Conservation (phyloP, 805 yeast species). For the Lipomyces lipofer region DNA sequence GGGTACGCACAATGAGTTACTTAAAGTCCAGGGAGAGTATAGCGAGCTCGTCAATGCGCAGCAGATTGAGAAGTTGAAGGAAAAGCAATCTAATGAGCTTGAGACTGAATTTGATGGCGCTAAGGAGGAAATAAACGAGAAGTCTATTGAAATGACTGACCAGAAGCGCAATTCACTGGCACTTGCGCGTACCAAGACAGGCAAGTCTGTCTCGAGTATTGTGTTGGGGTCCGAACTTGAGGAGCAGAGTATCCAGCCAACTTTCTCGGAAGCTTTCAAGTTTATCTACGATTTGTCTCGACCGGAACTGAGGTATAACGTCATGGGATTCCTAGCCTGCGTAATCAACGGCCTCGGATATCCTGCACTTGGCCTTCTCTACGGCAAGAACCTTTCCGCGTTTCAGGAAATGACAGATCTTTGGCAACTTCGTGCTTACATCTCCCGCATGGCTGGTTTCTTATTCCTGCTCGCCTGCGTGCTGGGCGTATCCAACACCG, state of each 20-base stretch:
- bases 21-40: slow-evolving; percentile 33
- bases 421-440: slow-evolving; percentile 7
- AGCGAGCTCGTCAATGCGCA: slow-evolving; percentile 37
- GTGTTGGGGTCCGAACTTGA: not conserved
- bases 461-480: slow-evolving; percentile 25
- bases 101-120: slow-evolving; percentile 14
- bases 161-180: not conserved
- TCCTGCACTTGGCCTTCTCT: slow-evolving; percentile 27
- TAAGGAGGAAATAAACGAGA: slow-evolving; percentile 11
- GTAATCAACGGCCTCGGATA: slow-evolving; percentile 29
- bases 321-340: slow-evolving; percentile 22
- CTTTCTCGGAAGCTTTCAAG: slow-evolving; percentile 15
- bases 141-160: slow-evolving; percentile 12
- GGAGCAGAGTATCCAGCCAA: slow-evolving; percentile 8
- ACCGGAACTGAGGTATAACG: slow-evolving; percentile 24
- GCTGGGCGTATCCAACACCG: slow-evolving; percentile 24
- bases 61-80: slow-evolving; percentile 30
- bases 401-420: slow-evolving; percentile 13
- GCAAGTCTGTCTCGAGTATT: slow-evolving; percentile 3
- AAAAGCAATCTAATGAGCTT: slow-evolving; percentile 24
- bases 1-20: slow-evolving; percentile 40
- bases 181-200: slow-evolving; percentile 19
- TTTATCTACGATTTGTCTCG: slow-evolving; percentile 25
- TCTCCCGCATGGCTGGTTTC: slow-evolving; percentile 29
- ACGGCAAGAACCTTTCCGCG: slow-evolving; percentile 22